Base-by-base conservation (phyloP, 352 stramenopile species). In the Globisporangium uncinulatum region DNA sequence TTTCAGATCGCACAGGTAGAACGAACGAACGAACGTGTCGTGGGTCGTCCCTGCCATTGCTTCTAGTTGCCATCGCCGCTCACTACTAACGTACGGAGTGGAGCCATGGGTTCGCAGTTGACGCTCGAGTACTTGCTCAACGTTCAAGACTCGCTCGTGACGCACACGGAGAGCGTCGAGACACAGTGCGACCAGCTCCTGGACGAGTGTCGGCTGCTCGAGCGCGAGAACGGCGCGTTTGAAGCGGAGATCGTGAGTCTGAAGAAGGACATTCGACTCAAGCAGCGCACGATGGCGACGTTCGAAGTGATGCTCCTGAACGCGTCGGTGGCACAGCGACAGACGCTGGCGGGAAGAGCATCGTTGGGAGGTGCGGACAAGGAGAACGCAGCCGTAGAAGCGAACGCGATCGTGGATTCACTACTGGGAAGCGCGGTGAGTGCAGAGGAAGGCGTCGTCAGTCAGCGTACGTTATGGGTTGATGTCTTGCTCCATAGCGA, bases 111-210 rank as follows among this genome's bases (percentile, higher is more conserved):
- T 15, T n/a, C 4, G 4, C n/a, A 93, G 83, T 52, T 94, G 53
- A 91, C 82, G 14, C 64, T 94, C 42, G 83, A 94, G 64, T 92
- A 94, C 54, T 43, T 94, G 7, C 68, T 94, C 49, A 86, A 90
- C 54, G 81, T 94, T 0, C 83, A 94, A 75, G 81, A 92, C 43
- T 94, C 81, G 34, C 71, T 94, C 4, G 76, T 87, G 0, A 66
- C 63, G 6, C 83, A 94, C 56, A 78, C 78, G 1, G 71, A 87
- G 20, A 71, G 66, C 20, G 55, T 91, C 3, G 81, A 94, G 49
- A 77, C 69, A 4, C 83, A 94, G 57, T 92, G 83, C 36, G 76
- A 84, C 17, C 63, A 76, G 52, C 63, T 90, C 10, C 51, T 80
- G 31, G 59, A 66, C 15, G 81, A 94, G 32, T 89, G 75, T 34